Conservation (phyloP, 331 rosid genomes). For the Stylosanthes scabra region DNA sequence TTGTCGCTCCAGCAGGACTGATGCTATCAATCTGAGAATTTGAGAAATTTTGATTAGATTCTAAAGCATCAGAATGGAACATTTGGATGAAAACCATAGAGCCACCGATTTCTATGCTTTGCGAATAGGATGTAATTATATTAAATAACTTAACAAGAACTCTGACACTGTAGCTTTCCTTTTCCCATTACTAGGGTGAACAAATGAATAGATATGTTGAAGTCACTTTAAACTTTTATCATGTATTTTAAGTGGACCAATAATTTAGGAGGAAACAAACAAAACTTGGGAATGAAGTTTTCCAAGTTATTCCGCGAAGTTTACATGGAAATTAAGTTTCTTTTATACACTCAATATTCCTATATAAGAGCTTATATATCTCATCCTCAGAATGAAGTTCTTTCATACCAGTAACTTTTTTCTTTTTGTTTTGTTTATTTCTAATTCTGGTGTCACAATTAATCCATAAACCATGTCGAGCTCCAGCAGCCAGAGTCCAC, state of each 20-base stretch:
- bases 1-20: background rate
- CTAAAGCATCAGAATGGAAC: background rate
- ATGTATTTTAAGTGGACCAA: too few relatives aligned
- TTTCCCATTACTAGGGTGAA: background rate
- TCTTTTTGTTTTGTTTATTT: too few relatives aligned
- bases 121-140: too few relatives aligned
- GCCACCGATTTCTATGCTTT: slow-evolving; percentile 4
- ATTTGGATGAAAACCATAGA: slow-evolving; percentile 3
- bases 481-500: slow-evolving; percentile 13
- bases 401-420: slow-evolving; percentile 41
- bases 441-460: background rate
- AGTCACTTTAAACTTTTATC: too few relatives aligned
- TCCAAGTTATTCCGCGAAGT: slow-evolving; percentile 23
- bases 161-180: background rate
- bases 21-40: slow-evolving; percentile 4
- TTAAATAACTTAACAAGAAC: background rate
- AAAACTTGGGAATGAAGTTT: background rate
- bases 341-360: too few relatives aligned
- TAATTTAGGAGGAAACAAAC: background rate
- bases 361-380: too few relatives aligned
- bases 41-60: slow-evolving; percentile 10
- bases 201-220: too few relatives aligned
- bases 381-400: slow-evolving; percentile 42
- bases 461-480: slow-evolving; percentile 44
- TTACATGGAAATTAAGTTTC: slow-evolving; percentile 24